Percentiles rank a stretch among this genome's conserved stretches.
These are phyloP conservation scores for Harrya chromipes DNA, from an alignment of 768 basidiomycete species.

Conservation along the genomic window DNA sequence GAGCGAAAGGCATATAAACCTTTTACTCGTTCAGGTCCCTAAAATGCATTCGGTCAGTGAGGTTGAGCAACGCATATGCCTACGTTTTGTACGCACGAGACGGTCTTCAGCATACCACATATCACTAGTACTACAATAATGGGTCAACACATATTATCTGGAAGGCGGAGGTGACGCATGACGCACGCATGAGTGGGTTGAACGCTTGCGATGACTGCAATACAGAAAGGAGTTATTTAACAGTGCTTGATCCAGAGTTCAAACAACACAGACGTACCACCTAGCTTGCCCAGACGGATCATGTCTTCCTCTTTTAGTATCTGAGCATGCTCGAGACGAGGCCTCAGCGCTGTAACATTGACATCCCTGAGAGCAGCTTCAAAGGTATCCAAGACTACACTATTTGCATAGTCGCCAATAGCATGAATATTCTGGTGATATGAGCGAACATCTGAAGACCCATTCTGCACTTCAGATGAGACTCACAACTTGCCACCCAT, in stretches of 20 bases:
- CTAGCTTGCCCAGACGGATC: conserved; percentile 70
- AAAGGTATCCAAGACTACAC: conserved; percentile 79
- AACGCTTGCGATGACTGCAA: conserved; percentile 79
- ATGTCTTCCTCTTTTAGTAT: conserved; percentile 78
- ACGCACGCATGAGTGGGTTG: conserved; percentile 88
- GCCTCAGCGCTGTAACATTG: conserved; percentile 63
- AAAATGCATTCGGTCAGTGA: neutral
- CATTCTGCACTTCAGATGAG: neutral
- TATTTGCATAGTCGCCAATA: conserved; percentile 86
- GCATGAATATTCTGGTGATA: conserved; percentile 74
- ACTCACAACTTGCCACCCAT: conserved; percentile 90
- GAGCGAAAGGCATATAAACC: conserved; percentile 85
- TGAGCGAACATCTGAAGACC: neutral
- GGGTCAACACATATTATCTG: neutral
- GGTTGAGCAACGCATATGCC: neutral
- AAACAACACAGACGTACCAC: conserved; percentile 46
- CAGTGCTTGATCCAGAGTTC: neutral
- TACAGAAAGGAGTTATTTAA: neutral
- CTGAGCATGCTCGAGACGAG: conserved; percentile 90
- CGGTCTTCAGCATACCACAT: conserved; percentile 90
- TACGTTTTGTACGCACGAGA: conserved; percentile 45
- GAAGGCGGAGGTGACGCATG: neutral
- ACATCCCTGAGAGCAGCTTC: conserved; percentile 60
- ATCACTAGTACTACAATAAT: conserved; percentile 58
- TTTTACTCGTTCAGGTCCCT: conserved; percentile 84